Evolutionary conservation across 2,329 filamentous ascomycete genomes (phyloP).

Genomic region (Penicillium sp.): DNA sequence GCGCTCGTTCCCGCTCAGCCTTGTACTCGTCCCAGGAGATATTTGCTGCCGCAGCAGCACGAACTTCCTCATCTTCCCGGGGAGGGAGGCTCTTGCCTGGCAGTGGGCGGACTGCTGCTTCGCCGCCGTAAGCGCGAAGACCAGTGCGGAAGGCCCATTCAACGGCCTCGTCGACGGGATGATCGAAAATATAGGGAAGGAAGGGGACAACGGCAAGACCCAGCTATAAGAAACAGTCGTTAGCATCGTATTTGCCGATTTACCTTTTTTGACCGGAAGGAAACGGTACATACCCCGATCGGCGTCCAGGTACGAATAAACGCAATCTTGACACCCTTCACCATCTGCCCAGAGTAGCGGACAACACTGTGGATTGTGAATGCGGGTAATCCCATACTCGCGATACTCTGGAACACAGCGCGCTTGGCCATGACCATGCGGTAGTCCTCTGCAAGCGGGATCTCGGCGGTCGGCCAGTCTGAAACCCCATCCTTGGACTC

Average conservation of each 20-base stretch:
- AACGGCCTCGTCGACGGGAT: slow-evolving; percentile 87
- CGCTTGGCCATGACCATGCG: slow-evolving; percentile 87
- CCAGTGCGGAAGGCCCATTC: slow-evolving; percentile 86
- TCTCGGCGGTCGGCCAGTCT: slow-evolving; percentile 46
- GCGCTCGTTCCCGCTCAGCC: slow-evolving; percentile 29
- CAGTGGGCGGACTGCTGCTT: slow-evolving; percentile 50
- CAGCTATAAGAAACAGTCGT: slow-evolving; percentile 45
- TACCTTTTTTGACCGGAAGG: neutral
- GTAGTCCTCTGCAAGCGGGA: slow-evolving; percentile 83
- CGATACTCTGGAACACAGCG: slow-evolving; percentile 84
- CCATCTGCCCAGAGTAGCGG: slow-evolving; percentile 77
- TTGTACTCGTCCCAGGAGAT: slow-evolving; percentile 40
- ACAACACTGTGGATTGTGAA: slow-evolving; percentile 95
- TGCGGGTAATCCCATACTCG: slow-evolving; percentile 90
- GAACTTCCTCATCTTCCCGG: neutral
- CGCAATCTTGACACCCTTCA: slow-evolving; percentile 78
- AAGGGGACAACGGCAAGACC: slow-evolving; percentile 75
- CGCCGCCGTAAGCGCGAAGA: slow-evolving; percentile 71
- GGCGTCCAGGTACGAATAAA: slow-evolving; percentile 80
- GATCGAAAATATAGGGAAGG: slow-evolving; percentile 80
- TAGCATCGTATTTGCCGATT: slow-evolving; percentile 10
- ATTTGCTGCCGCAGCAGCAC: slow-evolving; percentile 14
- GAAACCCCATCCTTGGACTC: slow-evolving; percentile 28
- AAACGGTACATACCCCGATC: slow-evolving; percentile 69
- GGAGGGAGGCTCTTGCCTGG: slow-evolving; percentile 20